phyloP scores from a whole-genome alignment of 495 filamentous ascomycete genomes.

The Penicillium desertorum region DNA sequence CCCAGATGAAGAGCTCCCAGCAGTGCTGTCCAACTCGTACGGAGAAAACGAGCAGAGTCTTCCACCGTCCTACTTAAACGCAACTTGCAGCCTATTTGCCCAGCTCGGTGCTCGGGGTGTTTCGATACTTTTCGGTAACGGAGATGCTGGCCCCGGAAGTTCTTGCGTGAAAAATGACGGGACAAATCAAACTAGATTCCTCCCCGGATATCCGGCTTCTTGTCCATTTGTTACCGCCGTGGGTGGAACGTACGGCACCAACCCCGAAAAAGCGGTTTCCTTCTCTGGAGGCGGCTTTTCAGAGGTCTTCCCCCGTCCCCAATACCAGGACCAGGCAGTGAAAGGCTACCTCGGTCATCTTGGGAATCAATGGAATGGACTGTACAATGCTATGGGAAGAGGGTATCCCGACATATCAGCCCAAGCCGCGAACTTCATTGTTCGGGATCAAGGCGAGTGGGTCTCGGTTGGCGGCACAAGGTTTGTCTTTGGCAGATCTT shows the following conservation, averaged over 20 bases:
- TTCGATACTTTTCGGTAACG: constrained; percentile 69
- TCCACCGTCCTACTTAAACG: constrained; percentile 60
- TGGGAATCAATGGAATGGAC: constrained; percentile 39
- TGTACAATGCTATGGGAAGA: constrained; percentile 61
- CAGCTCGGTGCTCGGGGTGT: constrained; percentile 72
- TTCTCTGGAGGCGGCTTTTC: constrained; percentile 73
- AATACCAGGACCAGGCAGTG: constrained; percentile 63
- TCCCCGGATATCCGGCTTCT: constrained; percentile 69
- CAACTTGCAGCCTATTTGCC: constrained; percentile 70
- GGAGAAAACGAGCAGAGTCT: constrained; percentile 45
- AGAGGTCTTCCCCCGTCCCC: constrained; percentile 61
- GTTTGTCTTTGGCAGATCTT: constrained; percentile 26
- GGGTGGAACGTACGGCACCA: constrained; percentile 61
- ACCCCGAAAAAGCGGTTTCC: constrained; percentile 53
- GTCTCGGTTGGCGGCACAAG: constrained; percentile 43
- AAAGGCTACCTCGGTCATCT: constrained; percentile 50
- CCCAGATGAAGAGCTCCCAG: constrained; percentile 63
- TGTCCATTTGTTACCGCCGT: constrained; percentile 82
- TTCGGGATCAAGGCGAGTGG: constrained; percentile 40
- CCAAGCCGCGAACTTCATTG: constrained; percentile 44
- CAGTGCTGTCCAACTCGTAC: constrained; percentile 74
- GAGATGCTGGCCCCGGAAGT: constrained; percentile 63
- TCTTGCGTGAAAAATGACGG: constrained; percentile 68
- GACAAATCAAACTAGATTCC: constrained; percentile 57
- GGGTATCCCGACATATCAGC: constrained; percentile 72